phyloP scores from a whole-genome alignment of 2,329 filamentous ascomycete species.

The Chrysosporium queenslandicum region DNA sequence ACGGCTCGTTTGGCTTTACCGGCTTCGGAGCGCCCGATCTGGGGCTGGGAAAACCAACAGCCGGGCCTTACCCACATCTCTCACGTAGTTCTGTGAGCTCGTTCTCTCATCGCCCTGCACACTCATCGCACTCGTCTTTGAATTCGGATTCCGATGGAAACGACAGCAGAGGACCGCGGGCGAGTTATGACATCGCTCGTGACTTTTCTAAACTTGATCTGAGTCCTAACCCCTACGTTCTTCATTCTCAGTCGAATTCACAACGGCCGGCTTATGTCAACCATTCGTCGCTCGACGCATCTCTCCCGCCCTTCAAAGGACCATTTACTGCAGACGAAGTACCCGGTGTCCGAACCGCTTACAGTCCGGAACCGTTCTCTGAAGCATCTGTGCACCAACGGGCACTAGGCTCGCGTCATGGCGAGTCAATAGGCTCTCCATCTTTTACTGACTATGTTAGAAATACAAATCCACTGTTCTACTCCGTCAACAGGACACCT shows the following conservation, averaged over 20 bases:
- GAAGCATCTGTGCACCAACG: conserved; percentile 31
- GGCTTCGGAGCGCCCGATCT: background rate
- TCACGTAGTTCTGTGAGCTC: conserved; percentile 30
- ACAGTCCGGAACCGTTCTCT: conserved; percentile 23
- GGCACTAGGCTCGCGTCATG: conserved; percentile 33
- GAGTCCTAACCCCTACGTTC: background rate
- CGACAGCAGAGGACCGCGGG: conserved; percentile 24
- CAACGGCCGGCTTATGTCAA: conserved; percentile 26
- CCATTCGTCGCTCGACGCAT: conserved; percentile 38
- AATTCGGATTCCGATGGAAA: conserved; percentile 32
- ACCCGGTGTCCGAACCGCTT: conserved; percentile 22
- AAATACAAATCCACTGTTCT: conserved; percentile 37
- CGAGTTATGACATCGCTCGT: conserved; percentile 26
- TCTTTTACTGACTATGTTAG: conserved; percentile 38
- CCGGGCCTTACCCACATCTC: conserved; percentile 23
- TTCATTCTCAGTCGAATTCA: conserved; percentile 23
- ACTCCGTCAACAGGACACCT: conserved; percentile 38
- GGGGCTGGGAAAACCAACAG: conserved; percentile 16
- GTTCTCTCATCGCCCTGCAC: conserved; percentile 26
- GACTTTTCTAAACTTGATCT: conserved; percentile 26
- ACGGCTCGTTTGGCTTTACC: background rate
- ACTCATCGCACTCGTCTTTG: conserved; percentile 32
- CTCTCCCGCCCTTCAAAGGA: conserved; percentile 38
- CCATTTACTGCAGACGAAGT: conserved; percentile 23
- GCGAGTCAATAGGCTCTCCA: conserved; percentile 37